Evolutionary conservation across 2,329 filamentous ascomycete species (phyloP).

Genomic region (Leptographium radiaticola): DNA sequence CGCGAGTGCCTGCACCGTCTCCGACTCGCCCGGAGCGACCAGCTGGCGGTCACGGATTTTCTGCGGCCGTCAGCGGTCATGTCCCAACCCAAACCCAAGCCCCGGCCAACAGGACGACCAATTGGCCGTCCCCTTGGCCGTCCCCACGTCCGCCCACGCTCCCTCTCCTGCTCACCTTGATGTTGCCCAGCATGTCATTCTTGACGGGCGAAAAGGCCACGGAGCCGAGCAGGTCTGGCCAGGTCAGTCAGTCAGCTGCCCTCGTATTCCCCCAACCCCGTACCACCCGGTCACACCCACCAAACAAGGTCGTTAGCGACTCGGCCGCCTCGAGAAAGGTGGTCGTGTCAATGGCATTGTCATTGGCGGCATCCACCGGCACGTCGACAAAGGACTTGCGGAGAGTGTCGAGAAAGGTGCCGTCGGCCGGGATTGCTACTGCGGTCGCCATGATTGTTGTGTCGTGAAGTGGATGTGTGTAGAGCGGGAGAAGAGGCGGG

Average conservation of each 20-base stretch:
- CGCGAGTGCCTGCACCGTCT: constrained; percentile 73
- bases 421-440: constrained; percentile 42
- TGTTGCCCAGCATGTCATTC: constrained; percentile 79
- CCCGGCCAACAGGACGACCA: neutral
- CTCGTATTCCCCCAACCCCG: no score
- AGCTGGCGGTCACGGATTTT: constrained; percentile 81
- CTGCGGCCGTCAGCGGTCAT: constrained; percentile 27
- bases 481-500: neutral
- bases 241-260: neutral
- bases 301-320: constrained; percentile 75
- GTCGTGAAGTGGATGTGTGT: neutral
- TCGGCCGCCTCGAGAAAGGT: constrained; percentile 89
- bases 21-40: constrained; percentile 65
- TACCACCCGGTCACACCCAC: constrained; percentile 27
- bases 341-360: constrained; percentile 66
- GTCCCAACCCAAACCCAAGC: no score
- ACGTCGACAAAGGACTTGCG: constrained; percentile 77
- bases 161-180: constrained; percentile 51
- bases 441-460: constrained; percentile 33
- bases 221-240: constrained; percentile 46
- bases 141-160: neutral
- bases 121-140: neutral
- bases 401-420: constrained; percentile 77
- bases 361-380: constrained; percentile 57
- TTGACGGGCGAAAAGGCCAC: constrained; percentile 84